Evolutionary conservation across 345 rosid genomes (phyloP).

Genomic region (thale cress (Arabidopsis thaliana)): TAIR10.1 NC_003070.9:23593001-23593500

Average conservation of each 20-base stretch:
- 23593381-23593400: conserved; percentile 77
- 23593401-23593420: conserved; percentile 66
- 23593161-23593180: conserved; percentile 77
- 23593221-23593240: conserved; percentile 77
- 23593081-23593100: conserved; percentile 20
- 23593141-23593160: conserved; percentile 32
- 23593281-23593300: conserved; percentile 37
- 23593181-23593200: conserved; percentile 73
- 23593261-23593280: conserved; percentile 53
- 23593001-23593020: background rate
- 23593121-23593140: background rate
- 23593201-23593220: conserved; percentile 75
- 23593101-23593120: conserved; percentile 38
- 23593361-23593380: conserved; percentile 68
- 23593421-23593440: conserved; percentile 58
- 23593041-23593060: conserved; percentile 58
- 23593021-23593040: conserved; percentile 17
- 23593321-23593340: conserved; percentile 32
- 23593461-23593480: conserved; percentile 23
- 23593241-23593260: conserved; percentile 70
- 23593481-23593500: conserved; percentile 22
- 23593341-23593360: conserved; percentile 59
- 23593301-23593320: conserved; percentile 22
- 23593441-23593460: conserved; percentile 3
- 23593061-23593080: conserved; percentile 55